Conservation (phyloP, 306 rosid genomes). For the Amphicarpaea edgeworthii region DNA sequence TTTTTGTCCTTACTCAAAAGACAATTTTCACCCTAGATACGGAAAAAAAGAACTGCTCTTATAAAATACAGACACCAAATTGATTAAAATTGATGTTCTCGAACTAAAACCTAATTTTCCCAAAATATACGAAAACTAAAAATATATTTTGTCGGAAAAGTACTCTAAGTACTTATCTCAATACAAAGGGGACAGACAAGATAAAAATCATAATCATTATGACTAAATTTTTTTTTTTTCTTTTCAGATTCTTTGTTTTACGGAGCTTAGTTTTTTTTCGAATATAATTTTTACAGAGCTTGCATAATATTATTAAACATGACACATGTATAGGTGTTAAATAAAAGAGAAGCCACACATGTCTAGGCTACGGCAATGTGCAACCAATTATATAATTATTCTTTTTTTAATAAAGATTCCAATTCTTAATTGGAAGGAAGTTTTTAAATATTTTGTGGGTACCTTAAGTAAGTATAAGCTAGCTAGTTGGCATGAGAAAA, state of each 20-base stretch:
- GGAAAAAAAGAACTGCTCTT: no score
- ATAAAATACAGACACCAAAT: no score
- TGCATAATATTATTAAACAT: not conserved
- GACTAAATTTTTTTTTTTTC: not conserved
- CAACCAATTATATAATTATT: not conserved
- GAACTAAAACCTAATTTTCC: no score
- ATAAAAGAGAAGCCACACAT: not conserved
- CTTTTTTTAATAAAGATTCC: not conserved
- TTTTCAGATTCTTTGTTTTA: not conserved
- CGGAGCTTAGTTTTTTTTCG: no score
- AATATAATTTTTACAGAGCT: no score
- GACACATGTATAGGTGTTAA: conserved; percentile 23
- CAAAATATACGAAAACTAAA: no score
- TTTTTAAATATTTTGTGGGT: not conserved
- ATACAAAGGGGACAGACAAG: not conserved
- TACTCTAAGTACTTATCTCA: not conserved
- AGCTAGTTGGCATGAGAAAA: not conserved
- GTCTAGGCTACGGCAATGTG: not conserved
- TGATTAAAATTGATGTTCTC: no score
- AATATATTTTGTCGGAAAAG: no score
- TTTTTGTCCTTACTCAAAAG: no score
- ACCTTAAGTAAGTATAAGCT: not conserved
- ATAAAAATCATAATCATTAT: not conserved
- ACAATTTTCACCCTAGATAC: no score
- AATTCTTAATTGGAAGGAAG: not conserved